A percentile compares a stretch with the other conserved stretches of the same genome.
Conservation (phyloP, 352 stramenopile genomes). For the Pythium angustatum region DNA sequence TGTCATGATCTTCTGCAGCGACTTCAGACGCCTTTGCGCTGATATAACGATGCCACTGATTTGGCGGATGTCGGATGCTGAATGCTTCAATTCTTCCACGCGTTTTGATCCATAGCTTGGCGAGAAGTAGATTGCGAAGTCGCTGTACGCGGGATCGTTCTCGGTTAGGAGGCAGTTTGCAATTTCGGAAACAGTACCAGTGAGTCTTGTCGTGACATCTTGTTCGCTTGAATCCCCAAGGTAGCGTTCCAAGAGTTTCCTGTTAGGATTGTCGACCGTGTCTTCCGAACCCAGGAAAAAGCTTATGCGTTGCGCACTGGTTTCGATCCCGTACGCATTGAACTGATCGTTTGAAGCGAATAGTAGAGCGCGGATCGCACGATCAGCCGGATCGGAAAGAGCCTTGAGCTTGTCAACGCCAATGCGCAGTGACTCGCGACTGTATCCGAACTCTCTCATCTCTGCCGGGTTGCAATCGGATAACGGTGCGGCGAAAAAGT, state of each 20-base stretch:
- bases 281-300: conserved; percentile 71
- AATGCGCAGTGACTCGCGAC: conserved; percentile 36
- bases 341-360: conserved; percentile 70
- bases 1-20: conserved; percentile 80
- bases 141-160: conserved; percentile 51
- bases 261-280: conserved; percentile 37
- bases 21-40: conserved; percentile 61
- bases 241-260: conserved; percentile 57
- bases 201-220: neutral
- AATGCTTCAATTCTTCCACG: conserved; percentile 44
- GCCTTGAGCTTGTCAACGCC: conserved; percentile 37
- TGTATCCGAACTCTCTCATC: conserved; percentile 29
- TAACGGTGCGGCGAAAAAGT: neutral
- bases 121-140: conserved; percentile 28
- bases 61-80: conserved; percentile 44
- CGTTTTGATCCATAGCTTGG: conserved; percentile 39
- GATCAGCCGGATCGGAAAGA: conserved; percentile 37
- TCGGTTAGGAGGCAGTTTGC: conserved; percentile 53
- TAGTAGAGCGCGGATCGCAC: conserved; percentile 47
- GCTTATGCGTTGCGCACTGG: conserved; percentile 51
- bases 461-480: conserved; percentile 27
- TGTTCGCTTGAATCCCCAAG: neutral
- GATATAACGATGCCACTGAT: conserved; percentile 51
- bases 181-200: neutral
- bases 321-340: conserved; percentile 74